Evolutionary conservation across 208 protist genomes (phyloP).

Genomic region (Acanthamoeba healyi): DNA sequence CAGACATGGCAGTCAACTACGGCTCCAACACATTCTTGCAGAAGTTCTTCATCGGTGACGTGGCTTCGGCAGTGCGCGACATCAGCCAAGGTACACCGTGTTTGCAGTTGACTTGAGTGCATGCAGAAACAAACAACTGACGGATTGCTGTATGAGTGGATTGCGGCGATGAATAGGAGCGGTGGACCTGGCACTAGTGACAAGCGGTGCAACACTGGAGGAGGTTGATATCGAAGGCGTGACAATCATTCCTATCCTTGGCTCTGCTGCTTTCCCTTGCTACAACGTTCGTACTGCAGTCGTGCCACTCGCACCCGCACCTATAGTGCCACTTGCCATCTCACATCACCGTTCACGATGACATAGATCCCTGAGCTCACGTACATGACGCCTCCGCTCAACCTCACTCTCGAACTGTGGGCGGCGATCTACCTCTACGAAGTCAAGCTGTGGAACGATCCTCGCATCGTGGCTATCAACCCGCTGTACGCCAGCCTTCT

Average conservation of each 20-base stretch:
- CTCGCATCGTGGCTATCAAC: slow-evolving; percentile 27
- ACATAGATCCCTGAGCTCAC: background rate
- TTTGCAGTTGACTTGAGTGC: background rate
- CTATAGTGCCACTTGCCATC: background rate
- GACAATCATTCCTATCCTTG: background rate
- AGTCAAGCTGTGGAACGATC: background rate
- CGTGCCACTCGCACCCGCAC: background rate
- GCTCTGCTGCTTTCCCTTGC: background rate
- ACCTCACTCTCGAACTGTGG: slow-evolving; percentile 13
- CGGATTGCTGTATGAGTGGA: background rate
- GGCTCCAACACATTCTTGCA: background rate
- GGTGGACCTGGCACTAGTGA: too few relatives aligned
- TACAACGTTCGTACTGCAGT: slow-evolving; percentile 32
- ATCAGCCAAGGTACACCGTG: background rate
- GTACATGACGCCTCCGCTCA: background rate
- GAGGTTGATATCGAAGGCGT: background rate
- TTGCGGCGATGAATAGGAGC: too few relatives aligned
- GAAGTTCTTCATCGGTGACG: slow-evolving; percentile 12
- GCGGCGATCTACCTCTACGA: background rate
- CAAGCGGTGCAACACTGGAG: background rate
- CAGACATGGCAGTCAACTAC: background rate
- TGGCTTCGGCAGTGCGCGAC: background rate
- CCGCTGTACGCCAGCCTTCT: background rate
- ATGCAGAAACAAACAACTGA: background rate
- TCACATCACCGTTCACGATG: background rate